Conservation (phyloP, 116 monocot genomes). For the Cymodocea nodosa region DNA sequence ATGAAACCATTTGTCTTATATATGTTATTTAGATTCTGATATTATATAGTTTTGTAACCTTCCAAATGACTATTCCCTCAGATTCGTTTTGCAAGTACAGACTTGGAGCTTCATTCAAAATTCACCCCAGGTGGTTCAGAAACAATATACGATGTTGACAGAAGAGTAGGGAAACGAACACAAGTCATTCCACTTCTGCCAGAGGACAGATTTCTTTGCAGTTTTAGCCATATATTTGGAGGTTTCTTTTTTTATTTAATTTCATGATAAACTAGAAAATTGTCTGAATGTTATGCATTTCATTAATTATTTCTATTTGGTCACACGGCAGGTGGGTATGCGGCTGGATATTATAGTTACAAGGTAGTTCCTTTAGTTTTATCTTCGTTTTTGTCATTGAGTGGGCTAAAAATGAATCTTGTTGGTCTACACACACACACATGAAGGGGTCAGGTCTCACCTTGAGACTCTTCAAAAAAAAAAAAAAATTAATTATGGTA, state of each 20-base stretch:
- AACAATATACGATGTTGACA: constrained; percentile 77
- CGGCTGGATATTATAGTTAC: constrained; percentile 99
- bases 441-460: too few species aligned
- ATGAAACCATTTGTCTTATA: neutral
- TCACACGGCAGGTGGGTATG: constrained; percentile 71
- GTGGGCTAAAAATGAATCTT: too few species aligned
- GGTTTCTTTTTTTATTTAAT: constrained; percentile 26
- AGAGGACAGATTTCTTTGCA: constrained; percentile 91
- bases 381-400: neutral
- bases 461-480: too few species aligned
- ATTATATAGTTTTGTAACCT: neutral
- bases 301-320: neutral
- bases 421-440: too few species aligned
- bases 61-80: constrained; percentile 15
- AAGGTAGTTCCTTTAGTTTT: constrained; percentile 37
- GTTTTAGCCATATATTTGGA: constrained; percentile 98
- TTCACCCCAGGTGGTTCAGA: constrained; percentile 63
- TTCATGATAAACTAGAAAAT: neutral
- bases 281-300: neutral
- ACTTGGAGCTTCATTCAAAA: constrained; percentile 88
- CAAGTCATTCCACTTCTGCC: constrained; percentile 72
- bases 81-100: constrained; percentile 72
- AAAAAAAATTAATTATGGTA: too few species aligned
- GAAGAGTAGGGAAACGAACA: constrained; percentile 50
- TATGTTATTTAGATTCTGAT: neutral